A percentile compares a stretch with the other conserved stretches of the same genome.
These are phyloP conservation scores for Ilex aquifolium DNA, from an alignment of 257 asterid species.

Conservation along the genomic window DNA sequence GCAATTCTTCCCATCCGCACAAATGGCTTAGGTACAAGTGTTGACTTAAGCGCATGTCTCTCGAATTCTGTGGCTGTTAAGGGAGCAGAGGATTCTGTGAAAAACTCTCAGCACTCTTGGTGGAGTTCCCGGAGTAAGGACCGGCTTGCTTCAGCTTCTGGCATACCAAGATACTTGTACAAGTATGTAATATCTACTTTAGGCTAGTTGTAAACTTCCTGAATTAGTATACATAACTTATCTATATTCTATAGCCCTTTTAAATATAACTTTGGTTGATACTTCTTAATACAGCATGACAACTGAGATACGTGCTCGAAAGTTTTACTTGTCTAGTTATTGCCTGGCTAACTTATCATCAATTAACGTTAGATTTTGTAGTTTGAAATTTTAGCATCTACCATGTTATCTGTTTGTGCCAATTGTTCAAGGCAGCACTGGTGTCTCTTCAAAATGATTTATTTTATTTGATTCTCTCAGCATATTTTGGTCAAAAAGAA, in stretches of 20 bases:
- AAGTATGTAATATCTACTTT: conserved; percentile 48
- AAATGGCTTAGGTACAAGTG: conserved; percentile 63
- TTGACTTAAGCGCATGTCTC: conserved; percentile 61
- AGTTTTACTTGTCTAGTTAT: no score
- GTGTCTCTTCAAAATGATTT: no score
- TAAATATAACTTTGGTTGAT: neutral
- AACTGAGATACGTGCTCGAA: no score
- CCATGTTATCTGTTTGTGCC: no score
- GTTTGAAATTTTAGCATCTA: no score
- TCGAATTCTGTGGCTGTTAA: conserved; percentile 37
- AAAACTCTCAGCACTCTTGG: conserved; percentile 53
- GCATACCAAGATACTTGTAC: conserved; percentile 74
- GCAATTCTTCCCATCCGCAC: conserved; percentile 76
- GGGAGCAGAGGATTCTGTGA: conserved; percentile 26
- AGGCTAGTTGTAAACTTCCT: neutral
- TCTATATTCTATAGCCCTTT: neutral
- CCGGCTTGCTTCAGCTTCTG: conserved; percentile 57
- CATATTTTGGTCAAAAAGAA: no score
- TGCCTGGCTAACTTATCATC: no score
- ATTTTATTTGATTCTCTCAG: no score
- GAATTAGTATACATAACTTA: no score
- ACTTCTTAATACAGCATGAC: neutral
- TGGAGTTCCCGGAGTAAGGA: conserved; percentile 62
- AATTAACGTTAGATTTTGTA: no score
- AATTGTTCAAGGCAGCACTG: no score